Percentiles rank a stretch among this genome's conserved stretches.
Evolutionary conservation across 257 asterid genomes (phyloP).

Genomic region (Paraleonurus japonicus): DNA sequence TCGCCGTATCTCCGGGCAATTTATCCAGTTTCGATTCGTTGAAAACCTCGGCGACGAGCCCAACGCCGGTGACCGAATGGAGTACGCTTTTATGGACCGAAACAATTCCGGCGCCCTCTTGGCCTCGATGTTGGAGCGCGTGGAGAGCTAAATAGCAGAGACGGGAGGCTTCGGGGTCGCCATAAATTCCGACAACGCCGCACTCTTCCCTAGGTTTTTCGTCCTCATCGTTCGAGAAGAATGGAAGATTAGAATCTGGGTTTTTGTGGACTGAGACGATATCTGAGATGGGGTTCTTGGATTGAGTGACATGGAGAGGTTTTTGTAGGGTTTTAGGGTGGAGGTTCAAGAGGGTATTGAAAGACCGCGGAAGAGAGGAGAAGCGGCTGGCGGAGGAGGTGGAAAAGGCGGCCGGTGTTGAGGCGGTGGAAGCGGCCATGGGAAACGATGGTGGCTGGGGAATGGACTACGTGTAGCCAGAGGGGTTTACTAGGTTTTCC

Average conservation of each 20-base stretch:
- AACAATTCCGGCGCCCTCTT: constrained; percentile 93
- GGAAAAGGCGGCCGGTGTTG: constrained; percentile 32
- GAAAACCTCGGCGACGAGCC: constrained; percentile 82
- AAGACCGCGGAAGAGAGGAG: constrained; percentile 2
- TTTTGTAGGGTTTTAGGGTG: constrained; percentile 35
- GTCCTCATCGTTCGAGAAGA: constrained; percentile 23
- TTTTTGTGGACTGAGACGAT: constrained; percentile 24
- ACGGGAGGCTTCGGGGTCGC: constrained; percentile 89
- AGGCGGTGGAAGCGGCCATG: constrained; percentile 35
- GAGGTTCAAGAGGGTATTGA: constrained; percentile 9
- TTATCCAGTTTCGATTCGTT: constrained; percentile 62
- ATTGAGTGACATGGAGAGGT: constrained; percentile 34
- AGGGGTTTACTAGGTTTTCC: constrained; percentile 37
- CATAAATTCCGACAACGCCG: constrained; percentile 90
- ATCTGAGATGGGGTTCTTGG: constrained; percentile 58
- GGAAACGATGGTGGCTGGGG: background rate
- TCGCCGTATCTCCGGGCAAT: constrained; percentile 74
- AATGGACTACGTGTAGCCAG: background rate
- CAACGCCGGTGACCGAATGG: constrained; percentile 81
- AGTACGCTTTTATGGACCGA: constrained; percentile 61
- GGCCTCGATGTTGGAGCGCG: constrained; percentile 95
- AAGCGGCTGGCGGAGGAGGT: constrained; percentile 25
- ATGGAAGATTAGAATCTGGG: background rate
- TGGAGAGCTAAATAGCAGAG: constrained; percentile 78
- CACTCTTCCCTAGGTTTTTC: constrained; percentile 91